These are phyloP conservation scores for Chenopodium formosanum DNA, from an alignment of 148 eudicot genomes.

Conservation along the genomic window DNA sequence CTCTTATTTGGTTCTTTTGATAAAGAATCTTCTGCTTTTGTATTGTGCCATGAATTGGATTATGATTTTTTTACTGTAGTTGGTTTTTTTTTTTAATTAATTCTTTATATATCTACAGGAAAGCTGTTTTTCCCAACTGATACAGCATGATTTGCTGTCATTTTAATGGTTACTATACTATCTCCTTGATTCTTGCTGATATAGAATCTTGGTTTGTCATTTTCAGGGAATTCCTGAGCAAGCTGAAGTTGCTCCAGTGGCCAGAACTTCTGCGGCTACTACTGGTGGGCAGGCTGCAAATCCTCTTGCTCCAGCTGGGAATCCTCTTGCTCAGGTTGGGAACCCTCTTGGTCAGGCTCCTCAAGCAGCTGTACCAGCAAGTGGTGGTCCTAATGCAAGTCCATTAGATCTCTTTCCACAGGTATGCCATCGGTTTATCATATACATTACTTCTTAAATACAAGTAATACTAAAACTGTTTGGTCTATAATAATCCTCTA, in stretches of 20 bases:
- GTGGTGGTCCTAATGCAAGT: conserved; percentile 85
- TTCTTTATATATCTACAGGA: not conserved
- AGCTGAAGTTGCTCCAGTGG: conserved; percentile 66
- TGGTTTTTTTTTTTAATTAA: not conserved
- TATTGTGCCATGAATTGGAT: not conserved
- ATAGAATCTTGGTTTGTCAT: not conserved
- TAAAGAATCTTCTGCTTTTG: not conserved
- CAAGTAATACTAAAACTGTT: not conserved
- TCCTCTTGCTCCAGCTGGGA: conserved; percentile 48
- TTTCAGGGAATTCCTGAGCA: conserved; percentile 79
- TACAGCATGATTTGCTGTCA: not conserved
- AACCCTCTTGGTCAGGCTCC: conserved; percentile 53
- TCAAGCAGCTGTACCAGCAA: conserved; percentile 53
- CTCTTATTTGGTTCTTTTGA: not conserved
- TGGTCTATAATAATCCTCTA: not conserved
- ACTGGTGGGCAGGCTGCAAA: conserved; percentile 44
- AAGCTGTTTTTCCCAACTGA: not conserved
- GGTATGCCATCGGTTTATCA: conserved; percentile 32
- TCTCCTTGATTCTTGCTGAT: not conserved
- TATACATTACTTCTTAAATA: not conserved
- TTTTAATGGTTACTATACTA: not conserved
- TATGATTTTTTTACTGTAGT: not conserved
- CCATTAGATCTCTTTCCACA: conserved; percentile 90
- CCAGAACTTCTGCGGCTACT: conserved; percentile 39
- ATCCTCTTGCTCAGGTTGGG: conserved; percentile 48